Base-by-base conservation (phyloP, 805 yeast species). In the Candida nemodendra region DNA sequence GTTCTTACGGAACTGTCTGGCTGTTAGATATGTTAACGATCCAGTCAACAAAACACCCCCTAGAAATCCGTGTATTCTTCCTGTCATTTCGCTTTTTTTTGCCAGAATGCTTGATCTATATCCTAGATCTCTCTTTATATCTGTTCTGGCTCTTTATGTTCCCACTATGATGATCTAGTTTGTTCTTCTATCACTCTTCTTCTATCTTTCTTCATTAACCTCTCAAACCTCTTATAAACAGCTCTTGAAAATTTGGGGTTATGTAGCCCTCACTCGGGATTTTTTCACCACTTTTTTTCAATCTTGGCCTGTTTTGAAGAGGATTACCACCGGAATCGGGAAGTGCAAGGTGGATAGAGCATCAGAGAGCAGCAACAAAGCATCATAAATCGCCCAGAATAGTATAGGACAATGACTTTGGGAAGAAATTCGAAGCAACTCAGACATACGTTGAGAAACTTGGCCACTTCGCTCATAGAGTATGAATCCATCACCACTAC, bases 401-500 rank as follows among this genome's bases (percentile, higher is more conserved):
- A n/a, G n/a, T n/a, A n/a, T n/a, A n/a, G n/a, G n/a, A 37, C 15
- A 14, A 59, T 59, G 64, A 45, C 63, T 2, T 43, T 59, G 14
- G 64, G 64, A n/a, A 64, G 82, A 51, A 65, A 71, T 17, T 64
- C 74, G 8, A 64, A 77, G 28, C 81, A 75, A 47, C 66, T 78
- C 36, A 69, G 69, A 36, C 78, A 81, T 19, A 66, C 81, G 36
- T 57, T 84, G 54, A 71, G 79, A 49, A 84, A 84, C 56, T 63
- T 84, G 53, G 85, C 78, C 15, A 70, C 85, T 2, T 79, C 84
- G 9, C 61, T 84, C 25, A 68, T 84, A 24, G 81, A 81, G 59
- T 78, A 84, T 50, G 93, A 84, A 50, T 71, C 82, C 14, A 76
- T 84, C 38, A 71, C 77, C 5, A 83, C 93, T 0, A 84, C 95